Base-by-base conservation (phyloP, 306 rosid species). In the Crotalaria pallida region DNA sequence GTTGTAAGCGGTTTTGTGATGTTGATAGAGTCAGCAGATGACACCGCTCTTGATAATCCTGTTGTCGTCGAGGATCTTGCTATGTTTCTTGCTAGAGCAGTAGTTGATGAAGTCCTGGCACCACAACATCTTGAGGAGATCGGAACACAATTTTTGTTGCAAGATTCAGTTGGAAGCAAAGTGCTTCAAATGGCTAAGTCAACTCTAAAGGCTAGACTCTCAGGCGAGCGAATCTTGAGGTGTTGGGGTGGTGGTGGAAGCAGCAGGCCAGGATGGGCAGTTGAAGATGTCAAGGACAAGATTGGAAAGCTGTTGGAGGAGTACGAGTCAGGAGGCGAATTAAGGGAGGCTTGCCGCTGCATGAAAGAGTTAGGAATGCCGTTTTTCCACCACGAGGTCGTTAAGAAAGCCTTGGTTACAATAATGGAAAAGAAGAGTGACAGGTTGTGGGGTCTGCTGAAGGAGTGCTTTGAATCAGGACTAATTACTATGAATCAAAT, bases 231-330 rank as follows among this genome's bases (percentile, higher is more conserved):
- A 27, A 86, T 88, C 47, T 50, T 86, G 44, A 82, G 96, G 61
- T 88, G 91, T 77, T 88, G 96, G 96, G 96, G 96, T 10, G 96
- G 91, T 13, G 96, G 89, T 0, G 91, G 91, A 47, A 78, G 85
- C 57, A 82, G 89, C 53, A 71, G 77, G 48, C 83, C 82, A 2
- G 96, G 96, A 33, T 88, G 89, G 89, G 91, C 82, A 3, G 80
- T 88, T 24, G 91, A 82, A 49, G 91, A 88, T 80, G 89, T 86
- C 10, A 86, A 86, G 67, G 96, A 84, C 77, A 88, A 82, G 84
- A 84, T 88, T 19, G 79, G 86, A 3, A 88, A 83, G 73, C 72
- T 88, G 57, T 78, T 83, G 51, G 90, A 88, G 58, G 94, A 85
- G 58, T 88, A 83, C 10, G 94, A 88, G 12, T 83, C 88, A 0